These are phyloP conservation scores for Prunus salicina DNA, from an alignment of 306 rosid species.

Conservation along the genomic window DNA sequence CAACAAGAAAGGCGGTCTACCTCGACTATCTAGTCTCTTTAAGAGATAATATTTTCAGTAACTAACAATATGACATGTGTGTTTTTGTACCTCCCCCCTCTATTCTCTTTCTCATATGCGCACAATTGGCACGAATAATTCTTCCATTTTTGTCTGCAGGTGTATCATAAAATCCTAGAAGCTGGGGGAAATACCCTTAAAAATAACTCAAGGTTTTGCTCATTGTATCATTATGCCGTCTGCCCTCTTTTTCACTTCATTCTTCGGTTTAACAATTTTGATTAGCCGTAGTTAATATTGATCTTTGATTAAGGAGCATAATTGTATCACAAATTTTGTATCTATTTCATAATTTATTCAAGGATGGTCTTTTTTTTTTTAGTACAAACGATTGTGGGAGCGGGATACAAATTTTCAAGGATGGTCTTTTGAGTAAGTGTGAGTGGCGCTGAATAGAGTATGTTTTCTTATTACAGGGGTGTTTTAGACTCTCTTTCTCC, in stretches of 20 bases:
- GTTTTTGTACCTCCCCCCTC: background rate
- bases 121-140: background rate
- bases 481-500: too few species aligned
- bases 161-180: background rate
- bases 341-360: background rate
- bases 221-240: background rate
- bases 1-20: conserved; percentile 11
- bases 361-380: background rate
- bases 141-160: background rate
- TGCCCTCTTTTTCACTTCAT: background rate
- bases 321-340: background rate
- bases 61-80: conserved; percentile 1
- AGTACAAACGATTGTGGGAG: background rate
- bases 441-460: background rate
- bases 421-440: background rate
- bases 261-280: background rate
- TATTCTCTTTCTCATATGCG: background rate
- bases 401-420: background rate
- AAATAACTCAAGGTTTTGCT: background rate
- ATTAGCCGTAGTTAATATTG: background rate
- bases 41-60: conserved; percentile 15
- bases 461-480: too few species aligned
- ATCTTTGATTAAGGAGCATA: background rate
- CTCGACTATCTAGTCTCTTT: conserved; percentile 51
- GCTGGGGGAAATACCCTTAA: background rate